Percentiles rank a stretch among this genome's conserved stretches.
Evolutionary conservation across 2,329 filamentous ascomycete species (phyloP).

Genomic region (Aspergillus terreus): DNA sequence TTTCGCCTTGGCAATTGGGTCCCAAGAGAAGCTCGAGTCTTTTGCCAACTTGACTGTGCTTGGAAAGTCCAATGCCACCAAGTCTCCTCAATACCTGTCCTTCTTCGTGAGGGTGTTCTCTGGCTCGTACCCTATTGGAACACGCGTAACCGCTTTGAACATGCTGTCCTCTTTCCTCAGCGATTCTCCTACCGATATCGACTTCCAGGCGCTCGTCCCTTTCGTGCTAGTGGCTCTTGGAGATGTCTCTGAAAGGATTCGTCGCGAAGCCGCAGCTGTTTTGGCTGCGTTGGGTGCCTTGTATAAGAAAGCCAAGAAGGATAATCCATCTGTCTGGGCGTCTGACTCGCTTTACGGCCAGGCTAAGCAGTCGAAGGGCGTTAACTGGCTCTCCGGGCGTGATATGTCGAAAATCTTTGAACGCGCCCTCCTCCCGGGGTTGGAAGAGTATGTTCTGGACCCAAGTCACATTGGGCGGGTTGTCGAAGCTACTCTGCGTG

Average conservation of each 20-base stretch:
- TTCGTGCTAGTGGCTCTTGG: constrained; percentile 72
- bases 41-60: constrained; percentile 39
- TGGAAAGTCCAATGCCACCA: constrained; percentile 44
- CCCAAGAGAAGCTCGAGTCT: constrained; percentile 26
- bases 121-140: constrained; percentile 65
- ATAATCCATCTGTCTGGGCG: constrained; percentile 53
- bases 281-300: constrained; percentile 54
- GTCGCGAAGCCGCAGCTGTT: constrained; percentile 69
- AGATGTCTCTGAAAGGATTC: constrained; percentile 72
- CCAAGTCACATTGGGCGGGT: constrained; percentile 64
- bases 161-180: constrained; percentile 56
- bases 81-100: constrained; percentile 65
- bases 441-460: constrained; percentile 87
- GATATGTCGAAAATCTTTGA: constrained; percentile 61
- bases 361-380: constrained; percentile 41
- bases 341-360: constrained; percentile 63
- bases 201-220: constrained; percentile 78
- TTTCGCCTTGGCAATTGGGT: constrained; percentile 33
- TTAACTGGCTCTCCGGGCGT: constrained; percentile 58
- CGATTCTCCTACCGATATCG: constrained; percentile 46
- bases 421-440: constrained; percentile 64
- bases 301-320: constrained; percentile 47
- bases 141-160: constrained; percentile 66
- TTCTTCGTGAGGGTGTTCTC: constrained; percentile 76
- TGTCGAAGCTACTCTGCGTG: constrained; percentile 59